phyloP scores from a whole-genome alignment of 2,329 filamentous ascomycete genomes.

The Neopestalotiopsis clavispora region DNA sequence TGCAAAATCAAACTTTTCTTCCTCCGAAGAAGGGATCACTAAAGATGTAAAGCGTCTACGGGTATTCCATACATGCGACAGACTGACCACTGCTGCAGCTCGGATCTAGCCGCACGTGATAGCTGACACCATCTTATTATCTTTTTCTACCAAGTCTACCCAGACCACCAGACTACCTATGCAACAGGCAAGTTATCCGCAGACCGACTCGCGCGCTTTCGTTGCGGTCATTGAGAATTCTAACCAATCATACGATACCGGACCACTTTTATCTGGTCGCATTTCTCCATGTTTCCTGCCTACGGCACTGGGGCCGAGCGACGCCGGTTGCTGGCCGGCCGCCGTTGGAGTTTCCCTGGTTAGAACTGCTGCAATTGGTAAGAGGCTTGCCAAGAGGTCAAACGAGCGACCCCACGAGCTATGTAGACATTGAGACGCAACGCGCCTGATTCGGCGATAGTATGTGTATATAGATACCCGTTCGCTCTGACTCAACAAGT shows the following conservation, averaged over 20 bases:
- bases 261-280: not conserved
- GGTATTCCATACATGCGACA: too few species aligned
- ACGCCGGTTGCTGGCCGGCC: not conserved
- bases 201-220: not conserved
- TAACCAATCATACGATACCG: constrained; percentile 9
- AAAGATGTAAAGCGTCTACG: too few species aligned
- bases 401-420: not conserved
- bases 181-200: not conserved
- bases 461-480: not conserved
- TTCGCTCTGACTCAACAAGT: not conserved
- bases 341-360: not conserved
- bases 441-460: not conserved
- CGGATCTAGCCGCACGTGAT: constrained; percentile 11
- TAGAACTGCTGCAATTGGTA: constrained; percentile 12
- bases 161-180: too few species aligned
- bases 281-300: not conserved
- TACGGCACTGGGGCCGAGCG: constrained; percentile 7
- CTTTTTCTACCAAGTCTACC: not conserved
- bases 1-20: too few species aligned
- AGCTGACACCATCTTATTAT: constrained; percentile 9
- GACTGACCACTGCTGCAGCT: not conserved
- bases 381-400: constrained; percentile 8
- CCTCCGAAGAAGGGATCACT: too few species aligned
- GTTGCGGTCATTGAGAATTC: not conserved
- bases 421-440: not conserved